These are phyloP conservation scores for Penicillium bovifimosum DNA, from an alignment of 495 filamentous ascomycete genomes.

Conservation along the genomic window DNA sequence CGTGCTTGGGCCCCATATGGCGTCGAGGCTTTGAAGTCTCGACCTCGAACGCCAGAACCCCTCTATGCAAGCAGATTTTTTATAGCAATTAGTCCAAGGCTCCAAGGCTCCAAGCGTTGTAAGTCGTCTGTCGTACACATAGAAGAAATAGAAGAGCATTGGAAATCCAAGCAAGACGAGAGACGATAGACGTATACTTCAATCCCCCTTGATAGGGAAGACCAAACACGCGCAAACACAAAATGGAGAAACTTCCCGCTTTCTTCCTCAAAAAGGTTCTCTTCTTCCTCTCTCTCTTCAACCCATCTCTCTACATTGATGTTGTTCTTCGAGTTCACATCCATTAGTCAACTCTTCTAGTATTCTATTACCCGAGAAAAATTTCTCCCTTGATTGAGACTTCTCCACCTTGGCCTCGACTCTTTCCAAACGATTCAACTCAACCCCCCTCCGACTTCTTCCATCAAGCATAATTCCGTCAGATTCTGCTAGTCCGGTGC, in stretches of 20 bases:
- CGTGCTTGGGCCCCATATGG: constrained; percentile 7
- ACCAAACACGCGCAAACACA: constrained; percentile 29
- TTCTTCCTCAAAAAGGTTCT: constrained; percentile 26
- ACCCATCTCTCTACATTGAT: not conserved
- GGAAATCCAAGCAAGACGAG: not conserved
- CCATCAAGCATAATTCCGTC: constrained; percentile 3
- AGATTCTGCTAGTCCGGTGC: not conserved
- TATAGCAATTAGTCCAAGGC: constrained; percentile 2
- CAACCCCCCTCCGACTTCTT: constrained; percentile 6
- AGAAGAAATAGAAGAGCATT: not conserved
- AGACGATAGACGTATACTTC: constrained; percentile 11
- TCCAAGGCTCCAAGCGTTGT: too few relatives aligned
- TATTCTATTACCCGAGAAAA: not conserved
- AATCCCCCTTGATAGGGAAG: constrained; percentile 10
- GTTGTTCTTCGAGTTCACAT: not conserved
- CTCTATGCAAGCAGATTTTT: constrained; percentile 6
- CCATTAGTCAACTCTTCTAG: not conserved
- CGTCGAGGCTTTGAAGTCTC: constrained; percentile 7
- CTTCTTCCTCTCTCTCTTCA: constrained; percentile 16
- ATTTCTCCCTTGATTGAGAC: constrained; percentile 16
- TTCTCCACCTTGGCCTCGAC: not conserved
- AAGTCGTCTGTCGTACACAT: not conserved
- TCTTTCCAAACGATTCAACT: constrained; percentile 4
- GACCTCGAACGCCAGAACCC: constrained; percentile 8
- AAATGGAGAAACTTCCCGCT: constrained; percentile 25